A percentile compares a stretch with the other conserved stretches of the same genome.
Evolutionary conservation across 371 early-diverging fungal genomes (phyloP).

Genomic region (Chytridium lagenaria): DNA sequence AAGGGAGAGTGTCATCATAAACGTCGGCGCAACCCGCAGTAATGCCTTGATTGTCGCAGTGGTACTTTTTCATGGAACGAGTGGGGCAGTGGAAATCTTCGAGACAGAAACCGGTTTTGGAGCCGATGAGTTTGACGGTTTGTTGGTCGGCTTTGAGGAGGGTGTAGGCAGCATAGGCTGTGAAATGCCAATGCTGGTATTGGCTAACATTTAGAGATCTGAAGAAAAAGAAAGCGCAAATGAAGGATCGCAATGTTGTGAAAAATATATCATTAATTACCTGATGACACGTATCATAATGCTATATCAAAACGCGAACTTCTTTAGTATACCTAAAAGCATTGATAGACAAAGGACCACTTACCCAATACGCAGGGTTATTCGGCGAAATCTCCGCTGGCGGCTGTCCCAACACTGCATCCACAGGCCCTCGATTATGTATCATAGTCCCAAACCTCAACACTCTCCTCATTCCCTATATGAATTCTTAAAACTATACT

Average conservation of each 20-base stretch:
- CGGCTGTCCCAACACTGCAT: conserved; percentile 42
- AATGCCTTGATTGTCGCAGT: conserved; percentile 45
- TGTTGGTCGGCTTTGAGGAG: conserved; percentile 29
- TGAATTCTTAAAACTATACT: neutral
- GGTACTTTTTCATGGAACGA: conserved; percentile 27
- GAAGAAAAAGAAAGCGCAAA: neutral
- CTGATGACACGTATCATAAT: conserved; percentile 44
- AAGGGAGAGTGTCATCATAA: conserved; percentile 43
- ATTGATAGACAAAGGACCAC: neutral
- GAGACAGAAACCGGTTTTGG: conserved; percentile 50
- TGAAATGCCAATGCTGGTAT: conserved; percentile 42
- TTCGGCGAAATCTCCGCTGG: conserved; percentile 28
- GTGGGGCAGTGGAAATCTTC: conserved; percentile 40
- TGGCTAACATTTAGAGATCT: neutral
- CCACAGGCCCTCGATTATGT: conserved; percentile 44
- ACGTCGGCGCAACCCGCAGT: conserved; percentile 41
- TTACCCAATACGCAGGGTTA: conserved; percentile 40
- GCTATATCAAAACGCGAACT: conserved; percentile 3
- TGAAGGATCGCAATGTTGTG: neutral
- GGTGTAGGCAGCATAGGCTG: conserved; percentile 41
- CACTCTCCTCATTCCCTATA: conserved; percentile 24
- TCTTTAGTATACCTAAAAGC: neutral
- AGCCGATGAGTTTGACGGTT: conserved; percentile 23
- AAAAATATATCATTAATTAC: conserved; percentile 20
- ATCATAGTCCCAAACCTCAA: conserved; percentile 36